A percentile compares a stretch with the other conserved stretches of the same genome.
Evolutionary conservation across 2,329 filamentous ascomycete species (phyloP).

Genomic region (Podosphaera leucotricha): DNA sequence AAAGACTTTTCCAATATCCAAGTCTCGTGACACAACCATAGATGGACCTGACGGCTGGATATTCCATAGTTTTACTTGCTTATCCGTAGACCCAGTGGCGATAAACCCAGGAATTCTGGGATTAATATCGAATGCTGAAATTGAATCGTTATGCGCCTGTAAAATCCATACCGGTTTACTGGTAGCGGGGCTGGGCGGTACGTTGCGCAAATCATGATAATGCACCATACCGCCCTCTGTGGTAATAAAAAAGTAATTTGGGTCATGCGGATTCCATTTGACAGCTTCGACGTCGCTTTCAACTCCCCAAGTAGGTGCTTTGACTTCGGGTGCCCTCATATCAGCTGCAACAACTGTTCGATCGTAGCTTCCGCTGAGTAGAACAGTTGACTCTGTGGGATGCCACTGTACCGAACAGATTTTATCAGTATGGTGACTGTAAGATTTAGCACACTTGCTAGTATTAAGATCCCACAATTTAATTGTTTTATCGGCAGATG

Average conservation of each 20-base stretch:
- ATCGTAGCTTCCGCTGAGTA: conserved; percentile 88
- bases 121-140: conserved; percentile 88
- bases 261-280: conserved; percentile 77
- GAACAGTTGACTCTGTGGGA: conserved; percentile 59
- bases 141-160: conserved; percentile 80
- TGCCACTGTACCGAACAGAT: conserved; percentile 95
- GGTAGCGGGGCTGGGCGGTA: conserved; percentile 44
- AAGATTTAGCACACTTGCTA: conserved; percentile 80
- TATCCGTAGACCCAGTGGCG: conserved; percentile 81
- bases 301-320: conserved; percentile 68
- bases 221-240: conserved; percentile 84
- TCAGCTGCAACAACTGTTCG: conserved; percentile 83
- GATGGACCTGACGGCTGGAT: conserved; percentile 56
- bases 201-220: conserved; percentile 66
- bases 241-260: conserved; percentile 84
- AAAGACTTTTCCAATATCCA: conserved; percentile 90
- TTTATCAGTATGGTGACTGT: conserved; percentile 90
- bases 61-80: conserved; percentile 94
- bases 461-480: conserved; percentile 97
- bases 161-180: conserved; percentile 84
- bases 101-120: conserved; percentile 73
- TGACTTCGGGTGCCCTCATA: conserved; percentile 76
- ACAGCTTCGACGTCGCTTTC: conserved; percentile 90
- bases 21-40: conserved; percentile 75
- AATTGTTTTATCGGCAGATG: conserved; percentile 87